These are phyloP conservation scores for Phyllosticta citriasiana DNA, from an alignment of 2,329 filamentous ascomycete species.

Conservation along the genomic window DNA sequence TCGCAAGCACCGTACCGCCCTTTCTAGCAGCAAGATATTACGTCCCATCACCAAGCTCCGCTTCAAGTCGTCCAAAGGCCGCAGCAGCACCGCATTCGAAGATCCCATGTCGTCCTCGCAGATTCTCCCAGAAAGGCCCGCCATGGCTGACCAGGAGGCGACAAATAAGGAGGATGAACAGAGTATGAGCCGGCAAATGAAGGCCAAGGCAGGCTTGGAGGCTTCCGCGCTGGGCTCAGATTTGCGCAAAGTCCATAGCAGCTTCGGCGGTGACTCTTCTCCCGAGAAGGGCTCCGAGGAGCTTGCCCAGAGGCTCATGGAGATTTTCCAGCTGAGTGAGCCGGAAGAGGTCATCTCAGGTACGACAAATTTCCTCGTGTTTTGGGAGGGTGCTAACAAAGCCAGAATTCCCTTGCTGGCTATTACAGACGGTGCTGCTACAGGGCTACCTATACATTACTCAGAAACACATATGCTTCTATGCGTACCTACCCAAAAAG, in stretches of 20 bases:
- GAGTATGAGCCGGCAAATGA: not conserved
- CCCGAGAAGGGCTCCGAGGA: not conserved
- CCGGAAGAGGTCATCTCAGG: slow-evolving; percentile 77
- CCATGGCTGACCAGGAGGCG: slow-evolving; percentile 20
- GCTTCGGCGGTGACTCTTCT: not conserved
- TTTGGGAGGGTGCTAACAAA: slow-evolving; percentile 10
- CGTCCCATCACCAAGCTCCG: slow-evolving; percentile 54
- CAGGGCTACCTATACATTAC: slow-evolving; percentile 97
- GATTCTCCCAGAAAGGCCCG: slow-evolving; percentile 24
- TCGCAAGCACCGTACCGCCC: slow-evolving; percentile 1
- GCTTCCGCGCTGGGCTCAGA: slow-evolving; percentile 8
- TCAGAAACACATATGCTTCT: slow-evolving; percentile 86
- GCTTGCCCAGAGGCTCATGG: slow-evolving; percentile 62
- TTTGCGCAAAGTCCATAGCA: slow-evolving; percentile 3
- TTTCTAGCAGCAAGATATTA: slow-evolving; percentile 56
- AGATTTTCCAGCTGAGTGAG: slow-evolving; percentile 57
- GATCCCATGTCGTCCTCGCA: slow-evolving; percentile 44
- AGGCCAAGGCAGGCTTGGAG: slow-evolving; percentile 11
- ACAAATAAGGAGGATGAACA: slow-evolving; percentile 11
- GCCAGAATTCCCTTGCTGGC: slow-evolving; percentile 82
- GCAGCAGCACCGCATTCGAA: slow-evolving; percentile 11
- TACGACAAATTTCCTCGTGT: slow-evolving; percentile 22
- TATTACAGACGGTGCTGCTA: slow-evolving; percentile 81
- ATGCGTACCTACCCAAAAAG: slow-evolving; percentile 93
- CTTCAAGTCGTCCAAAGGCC: slow-evolving; percentile 22